Evolutionary conservation across 2,329 filamentous ascomycete species (phyloP).

Genomic region (Westerdykella ornata): DNA sequence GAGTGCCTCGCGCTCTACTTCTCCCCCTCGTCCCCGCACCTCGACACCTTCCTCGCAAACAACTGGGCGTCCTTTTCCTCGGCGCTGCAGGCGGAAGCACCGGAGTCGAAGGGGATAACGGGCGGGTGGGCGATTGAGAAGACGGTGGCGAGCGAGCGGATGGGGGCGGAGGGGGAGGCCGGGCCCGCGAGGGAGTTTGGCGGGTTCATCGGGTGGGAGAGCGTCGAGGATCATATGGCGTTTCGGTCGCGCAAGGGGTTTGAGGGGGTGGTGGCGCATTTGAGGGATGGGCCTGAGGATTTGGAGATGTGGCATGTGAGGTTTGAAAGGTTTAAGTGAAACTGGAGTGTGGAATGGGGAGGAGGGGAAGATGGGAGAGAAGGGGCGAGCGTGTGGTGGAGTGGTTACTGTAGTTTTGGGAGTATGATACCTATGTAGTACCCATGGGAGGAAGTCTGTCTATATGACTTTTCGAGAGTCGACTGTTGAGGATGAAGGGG

Average conservation of each 20-base stretch:
- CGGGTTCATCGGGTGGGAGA: conserved; percentile 48
- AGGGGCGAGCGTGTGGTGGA: too few relatives aligned
- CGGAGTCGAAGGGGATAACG: conserved; percentile 21
- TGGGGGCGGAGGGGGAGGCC: conserved; percentile 23
- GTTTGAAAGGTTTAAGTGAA: conserved; percentile 9
- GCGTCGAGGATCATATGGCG: conserved; percentile 44
- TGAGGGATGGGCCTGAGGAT: conserved; percentile 40
- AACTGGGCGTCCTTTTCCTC: conserved; percentile 38
- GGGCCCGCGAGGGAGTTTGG: conserved; percentile 40
- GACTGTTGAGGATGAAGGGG: too few relatives aligned
- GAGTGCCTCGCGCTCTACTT: conserved; percentile 46
- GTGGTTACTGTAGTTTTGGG: too few relatives aligned
- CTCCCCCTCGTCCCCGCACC: conserved; percentile 21
- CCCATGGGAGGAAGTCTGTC: too few relatives aligned
- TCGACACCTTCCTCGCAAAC: conserved; percentile 21
- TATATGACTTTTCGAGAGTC: too few relatives aligned
- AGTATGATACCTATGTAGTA: too few relatives aligned
- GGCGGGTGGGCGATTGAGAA: conserved; percentile 35
- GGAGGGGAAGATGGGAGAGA: too few relatives aligned
- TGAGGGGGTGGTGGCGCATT: conserved; percentile 33
- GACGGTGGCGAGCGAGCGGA: conserved; percentile 11
- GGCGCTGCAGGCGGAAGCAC: conserved; percentile 26
- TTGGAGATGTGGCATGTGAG: conserved; percentile 38
- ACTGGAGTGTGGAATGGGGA: too few relatives aligned
- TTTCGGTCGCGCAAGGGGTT: conserved; percentile 45